These are phyloP conservation scores for Cordyceps farinosa DNA, from an alignment of 2,329 filamentous ascomycete genomes.

Conservation along the genomic window DNA sequence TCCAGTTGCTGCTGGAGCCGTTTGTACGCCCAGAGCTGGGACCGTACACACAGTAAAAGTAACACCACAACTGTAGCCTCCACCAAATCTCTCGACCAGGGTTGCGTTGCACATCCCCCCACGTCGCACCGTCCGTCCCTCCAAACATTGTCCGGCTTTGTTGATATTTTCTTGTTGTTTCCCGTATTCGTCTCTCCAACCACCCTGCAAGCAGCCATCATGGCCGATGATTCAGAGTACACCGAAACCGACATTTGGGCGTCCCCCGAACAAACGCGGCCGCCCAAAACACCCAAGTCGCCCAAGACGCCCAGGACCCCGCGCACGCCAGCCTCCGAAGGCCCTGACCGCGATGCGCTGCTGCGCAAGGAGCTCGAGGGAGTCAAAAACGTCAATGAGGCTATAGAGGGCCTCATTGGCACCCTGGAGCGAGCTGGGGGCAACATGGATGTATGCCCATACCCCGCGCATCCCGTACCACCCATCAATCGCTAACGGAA, in stretches of 20 bases:
- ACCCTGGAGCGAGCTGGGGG: conserved; percentile 68
- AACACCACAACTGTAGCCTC: not conserved
- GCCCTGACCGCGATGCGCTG: conserved; percentile 65
- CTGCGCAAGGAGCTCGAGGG: conserved; percentile 77
- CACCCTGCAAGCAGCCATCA: conserved; percentile 24
- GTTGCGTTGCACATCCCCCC: not conserved
- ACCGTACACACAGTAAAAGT: not conserved
- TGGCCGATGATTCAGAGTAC: conserved; percentile 44
- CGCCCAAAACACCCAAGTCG: conserved; percentile 36
- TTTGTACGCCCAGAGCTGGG: not conserved
- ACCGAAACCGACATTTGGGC: conserved; percentile 49
- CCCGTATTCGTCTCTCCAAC: not conserved
- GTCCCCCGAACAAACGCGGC: conserved; percentile 38
- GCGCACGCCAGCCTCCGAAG: conserved; percentile 44
- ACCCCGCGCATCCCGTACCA: not conserved
- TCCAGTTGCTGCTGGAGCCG: not conserved
- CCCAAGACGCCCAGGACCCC: conserved; percentile 48
- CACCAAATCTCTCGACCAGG: not conserved
- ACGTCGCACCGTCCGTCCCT: not conserved
- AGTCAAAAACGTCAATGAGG: conserved; percentile 80
- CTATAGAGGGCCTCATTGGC: conserved; percentile 74
- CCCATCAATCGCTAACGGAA: conserved; percentile 9
- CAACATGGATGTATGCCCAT: conserved; percentile 66
- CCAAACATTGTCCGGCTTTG: not conserved
- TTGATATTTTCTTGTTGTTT: not conserved